These are phyloP conservation scores for Xylaria nigripes DNA, from an alignment of 495 filamentous ascomycete genomes.

Conservation along the genomic window DNA sequence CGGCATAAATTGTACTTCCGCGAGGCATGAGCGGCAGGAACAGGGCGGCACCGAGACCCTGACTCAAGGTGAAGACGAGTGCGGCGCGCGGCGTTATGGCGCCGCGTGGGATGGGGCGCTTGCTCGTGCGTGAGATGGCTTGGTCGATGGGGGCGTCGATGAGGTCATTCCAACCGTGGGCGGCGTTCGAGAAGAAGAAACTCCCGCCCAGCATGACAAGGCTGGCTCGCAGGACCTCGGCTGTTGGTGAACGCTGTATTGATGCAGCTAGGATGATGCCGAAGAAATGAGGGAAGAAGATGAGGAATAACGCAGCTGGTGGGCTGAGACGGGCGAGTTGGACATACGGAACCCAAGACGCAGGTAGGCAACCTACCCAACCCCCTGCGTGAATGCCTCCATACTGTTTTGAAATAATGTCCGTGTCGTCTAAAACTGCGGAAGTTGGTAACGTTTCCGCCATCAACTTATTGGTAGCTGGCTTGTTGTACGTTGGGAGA, in stretches of 20 bases:
- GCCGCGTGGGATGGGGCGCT: conserved; percentile 33
- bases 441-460: neutral
- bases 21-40: conserved; percentile 19
- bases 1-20: conserved; percentile 22
- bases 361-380: conserved; percentile 23
- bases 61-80: conserved; percentile 25
- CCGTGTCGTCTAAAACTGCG: conserved; percentile 12
- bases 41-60: conserved; percentile 19
- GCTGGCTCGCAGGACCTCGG: conserved; percentile 13
- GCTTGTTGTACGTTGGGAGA: conserved; percentile 14
- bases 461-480: conserved; percentile 6
- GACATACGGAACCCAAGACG: conserved; percentile 30
- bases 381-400: conserved; percentile 24
- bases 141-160: conserved; percentile 34
- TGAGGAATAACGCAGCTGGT: conserved; percentile 29
- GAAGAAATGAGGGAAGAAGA: conserved; percentile 35
- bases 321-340: conserved; percentile 31
- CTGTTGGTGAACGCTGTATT: conserved; percentile 13
- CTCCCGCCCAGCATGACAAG: conserved; percentile 26
- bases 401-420: conserved; percentile 24
- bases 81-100: conserved; percentile 28
- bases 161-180: conserved; percentile 38
- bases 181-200: conserved; percentile 37
- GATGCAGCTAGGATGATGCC: conserved; percentile 31
- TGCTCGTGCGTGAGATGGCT: conserved; percentile 27